A percentile compares a stretch with the other conserved stretches of the same genome.
Evolutionary conservation across 2,329 filamentous ascomycete genomes (phyloP).

Genomic region (Aspergillus sp.): DNA sequence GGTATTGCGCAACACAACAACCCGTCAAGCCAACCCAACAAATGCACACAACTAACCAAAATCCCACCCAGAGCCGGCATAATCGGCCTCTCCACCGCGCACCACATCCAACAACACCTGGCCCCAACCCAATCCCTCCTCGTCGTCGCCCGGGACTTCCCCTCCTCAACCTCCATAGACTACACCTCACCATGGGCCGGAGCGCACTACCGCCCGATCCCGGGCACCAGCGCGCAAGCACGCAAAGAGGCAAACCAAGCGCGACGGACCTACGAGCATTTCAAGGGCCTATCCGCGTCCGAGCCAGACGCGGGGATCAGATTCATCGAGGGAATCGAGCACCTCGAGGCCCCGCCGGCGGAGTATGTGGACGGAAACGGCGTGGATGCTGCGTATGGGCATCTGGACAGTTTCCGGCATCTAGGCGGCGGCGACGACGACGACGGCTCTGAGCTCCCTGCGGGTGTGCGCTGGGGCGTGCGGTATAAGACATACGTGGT

Average conservation of each 20-base stretch:
- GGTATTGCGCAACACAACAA: too few species aligned
- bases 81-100: conserved; percentile 30
- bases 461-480: conserved; percentile 32
- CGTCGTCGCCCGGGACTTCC: conserved; percentile 34
- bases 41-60: conserved; percentile 5
- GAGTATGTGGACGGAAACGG: conserved; percentile 24
- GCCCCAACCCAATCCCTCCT: conserved; percentile 22
- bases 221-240: conserved; percentile 27
- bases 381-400: conserved; percentile 21
- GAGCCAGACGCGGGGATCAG: conserved; percentile 30
- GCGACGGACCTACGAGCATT: conserved; percentile 27
- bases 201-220: conserved; percentile 40
- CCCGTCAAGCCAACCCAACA: not conserved
- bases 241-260: conserved; percentile 29
- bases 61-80: conserved; percentile 29
- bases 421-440: conserved; percentile 9
- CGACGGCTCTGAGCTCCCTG: conserved; percentile 19
- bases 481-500: conserved; percentile 34
- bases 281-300: conserved; percentile 25
- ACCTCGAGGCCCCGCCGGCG: conserved; percentile 30
- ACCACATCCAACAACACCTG: conserved; percentile 23
- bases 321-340: conserved; percentile 32
- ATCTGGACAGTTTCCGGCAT: conserved; percentile 27
- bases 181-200: conserved; percentile 41
- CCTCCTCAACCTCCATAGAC: conserved; percentile 30